Percentiles rank a stretch among this genome's conserved stretches.
These are phyloP conservation scores for Ephemerocybe angulata DNA, from an alignment of 768 basidiomycete species.

Conservation along the genomic window DNA sequence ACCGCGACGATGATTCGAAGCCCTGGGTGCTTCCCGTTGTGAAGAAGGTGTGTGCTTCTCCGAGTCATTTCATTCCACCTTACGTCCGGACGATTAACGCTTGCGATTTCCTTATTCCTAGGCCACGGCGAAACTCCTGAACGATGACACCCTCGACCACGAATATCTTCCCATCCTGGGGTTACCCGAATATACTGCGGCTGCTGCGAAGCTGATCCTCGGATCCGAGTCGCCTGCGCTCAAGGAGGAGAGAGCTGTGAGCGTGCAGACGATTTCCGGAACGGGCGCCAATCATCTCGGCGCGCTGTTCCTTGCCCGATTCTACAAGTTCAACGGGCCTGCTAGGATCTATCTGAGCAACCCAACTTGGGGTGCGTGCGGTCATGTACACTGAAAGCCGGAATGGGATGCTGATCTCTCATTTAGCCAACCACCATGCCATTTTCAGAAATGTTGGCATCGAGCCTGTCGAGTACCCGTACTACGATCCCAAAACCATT, in stretches of 20 bases:
- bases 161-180: slow-evolving; percentile 93
- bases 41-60: slow-evolving; percentile 62
- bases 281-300: slow-evolving; percentile 96
- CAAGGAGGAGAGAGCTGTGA: slow-evolving; percentile 64
- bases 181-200: slow-evolving; percentile 73
- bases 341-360: slow-evolving; percentile 82
- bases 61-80: no score
- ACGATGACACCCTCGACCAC: slow-evolving; percentile 74
- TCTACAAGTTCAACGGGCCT: slow-evolving; percentile 71
- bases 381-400: neutral
- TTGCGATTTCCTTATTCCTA: slow-evolving; percentile 23
- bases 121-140: slow-evolving; percentile 72
- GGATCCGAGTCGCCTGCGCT: slow-evolving; percentile 70
- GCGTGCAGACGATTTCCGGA: slow-evolving; percentile 92
- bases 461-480: slow-evolving; percentile 83
- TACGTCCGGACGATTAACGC: neutral
- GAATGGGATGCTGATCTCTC: slow-evolving; percentile 10
- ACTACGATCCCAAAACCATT: slow-evolving; percentile 89
- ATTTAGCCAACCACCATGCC: slow-evolving; percentile 78
- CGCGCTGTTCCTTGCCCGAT: slow-evolving; percentile 78
- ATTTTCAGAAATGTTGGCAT: slow-evolving; percentile 91
- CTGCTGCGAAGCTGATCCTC: slow-evolving; percentile 80
- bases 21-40: slow-evolving; percentile 93
- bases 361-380: slow-evolving; percentile 85
- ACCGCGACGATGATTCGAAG: slow-evolving; percentile 82